Base-by-base conservation (phyloP, 2,329 filamentous ascomycete species). In the Cyphellophora europaea region DNA sequence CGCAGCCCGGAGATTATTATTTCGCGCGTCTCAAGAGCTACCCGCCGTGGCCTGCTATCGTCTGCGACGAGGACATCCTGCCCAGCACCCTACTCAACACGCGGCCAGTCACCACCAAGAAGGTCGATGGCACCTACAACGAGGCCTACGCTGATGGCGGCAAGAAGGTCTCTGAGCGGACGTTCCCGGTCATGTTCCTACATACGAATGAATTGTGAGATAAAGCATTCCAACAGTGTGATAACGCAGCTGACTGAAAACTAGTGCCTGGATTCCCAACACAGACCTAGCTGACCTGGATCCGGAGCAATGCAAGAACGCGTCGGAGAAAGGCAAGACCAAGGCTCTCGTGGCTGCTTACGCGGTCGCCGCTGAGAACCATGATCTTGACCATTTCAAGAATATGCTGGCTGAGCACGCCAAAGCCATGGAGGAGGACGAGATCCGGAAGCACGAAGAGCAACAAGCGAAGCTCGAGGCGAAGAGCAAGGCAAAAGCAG, bases 191-290 rank as follows among this genome's bases (percentile, higher is more conserved):
- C 53, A 95, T 96, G 89, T 96, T 94, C 57, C 66, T 96, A 33
- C 71, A 77, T 45, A 94, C 88, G 23, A 95, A 96, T 53, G 89
- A 96, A 70, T 96, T 98, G 91, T 98, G 66, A 76, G 89, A 77
- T 8, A 25, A 25, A n/a, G n/a, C 15, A 21, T 6, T 18, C 18
- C 16, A 27, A 17, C 28, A n/a, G n/a, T n/a, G n/a, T n/a, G n/a
- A n/a, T n/a, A n/a, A n/a, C n/a, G 6, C 12, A 25, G 15, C 28
- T 3, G 2, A 18, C 5, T 5, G 6, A 8, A 11, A n/a, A 21
- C 8, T 49, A 98, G 91, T 62, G 83, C 84, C 23, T 98, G 89
- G 89, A 84, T 89, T 46, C 73, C 79, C 42, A 95, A 96, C 59
- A 82, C 78, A 14, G 79, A 85, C 40, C 71, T 98, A 23, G 75